phyloP scores from a whole-genome alignment of 345 rosid species.

The rapeseed (Brassica napus) region DNA sequence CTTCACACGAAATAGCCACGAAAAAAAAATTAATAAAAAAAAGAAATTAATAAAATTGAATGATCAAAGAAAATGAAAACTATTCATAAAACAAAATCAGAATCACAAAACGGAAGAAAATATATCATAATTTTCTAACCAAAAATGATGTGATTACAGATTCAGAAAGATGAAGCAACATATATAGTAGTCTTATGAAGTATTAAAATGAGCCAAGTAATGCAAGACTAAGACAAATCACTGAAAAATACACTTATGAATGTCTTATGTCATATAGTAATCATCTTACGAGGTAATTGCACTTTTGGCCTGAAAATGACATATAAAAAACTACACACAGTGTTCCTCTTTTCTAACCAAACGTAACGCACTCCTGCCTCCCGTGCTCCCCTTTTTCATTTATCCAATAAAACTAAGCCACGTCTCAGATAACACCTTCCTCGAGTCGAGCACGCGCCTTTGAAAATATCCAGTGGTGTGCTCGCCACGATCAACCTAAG shows the following conservation, averaged over 20 bases:
- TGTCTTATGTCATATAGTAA: neutral
- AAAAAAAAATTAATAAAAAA: no score
- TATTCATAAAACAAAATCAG: neutral
- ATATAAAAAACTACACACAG: constrained; percentile 7
- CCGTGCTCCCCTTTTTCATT: neutral
- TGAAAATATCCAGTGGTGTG: constrained; percentile 33
- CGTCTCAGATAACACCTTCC: constrained; percentile 19
- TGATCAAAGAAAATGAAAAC: no score
- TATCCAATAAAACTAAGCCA: neutral
- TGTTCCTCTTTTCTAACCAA: neutral
- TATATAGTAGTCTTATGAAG: no score
- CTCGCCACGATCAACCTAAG: constrained; percentile 20
- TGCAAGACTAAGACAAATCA: neutral
- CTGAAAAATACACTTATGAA: neutral
- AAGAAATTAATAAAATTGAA: no score
- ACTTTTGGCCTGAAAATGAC: neutral
- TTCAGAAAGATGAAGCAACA: neutral
- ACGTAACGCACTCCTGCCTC: constrained; percentile 13
- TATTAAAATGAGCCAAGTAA: no score
- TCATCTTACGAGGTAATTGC: neutral
- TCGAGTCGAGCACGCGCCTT: constrained; percentile 38
- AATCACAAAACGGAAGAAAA: neutral
- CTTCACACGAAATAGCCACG: neutral
- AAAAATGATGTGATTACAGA: neutral
- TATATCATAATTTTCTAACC: neutral